phyloP scores from a whole-genome alignment of 352 stramenopile species.

The Globisporangium iwayamae region DNA sequence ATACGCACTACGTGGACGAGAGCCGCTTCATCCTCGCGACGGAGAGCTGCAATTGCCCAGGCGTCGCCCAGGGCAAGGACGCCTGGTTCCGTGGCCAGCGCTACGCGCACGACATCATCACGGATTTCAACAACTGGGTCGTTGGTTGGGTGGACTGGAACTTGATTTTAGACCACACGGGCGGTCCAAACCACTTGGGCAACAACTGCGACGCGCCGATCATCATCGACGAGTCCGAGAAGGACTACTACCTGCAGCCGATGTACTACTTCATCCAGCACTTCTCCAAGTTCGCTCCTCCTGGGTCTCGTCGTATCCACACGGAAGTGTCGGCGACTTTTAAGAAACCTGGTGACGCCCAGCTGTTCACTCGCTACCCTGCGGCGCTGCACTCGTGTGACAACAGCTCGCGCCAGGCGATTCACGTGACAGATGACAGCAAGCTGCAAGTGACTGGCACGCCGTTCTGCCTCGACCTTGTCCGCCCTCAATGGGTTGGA shows the following conservation, averaged over 20 bases:
- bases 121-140: slow-evolving; percentile 86
- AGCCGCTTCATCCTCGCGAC: slow-evolving; percentile 63
- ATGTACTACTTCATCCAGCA: slow-evolving; percentile 92
- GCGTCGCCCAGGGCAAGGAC: slow-evolving; percentile 44
- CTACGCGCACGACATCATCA: slow-evolving; percentile 89
- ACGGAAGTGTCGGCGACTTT: slow-evolving; percentile 49
- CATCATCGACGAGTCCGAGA: slow-evolving; percentile 63
- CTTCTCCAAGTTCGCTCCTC: slow-evolving; percentile 84
- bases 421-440: slow-evolving; percentile 52
- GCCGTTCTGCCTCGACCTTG: slow-evolving; percentile 51
- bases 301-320: slow-evolving; percentile 66
- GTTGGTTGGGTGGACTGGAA: slow-evolving; percentile 93
- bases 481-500: slow-evolving; percentile 37
- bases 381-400: slow-evolving; percentile 60
- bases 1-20: slow-evolving; percentile 65
- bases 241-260: slow-evolving; percentile 75
- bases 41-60: slow-evolving; percentile 76
- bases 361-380: slow-evolving; percentile 62
- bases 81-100: slow-evolving; percentile 86
- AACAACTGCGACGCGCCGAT: slow-evolving; percentile 82
- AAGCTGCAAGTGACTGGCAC: slow-evolving; percentile 71
- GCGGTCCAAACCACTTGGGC: slow-evolving; percentile 86
- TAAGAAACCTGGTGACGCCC: slow-evolving; percentile 48
- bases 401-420: slow-evolving; percentile 54
- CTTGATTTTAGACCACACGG: slow-evolving; percentile 81